Percentiles rank a stretch among this genome's conserved stretches.
phyloP scores from a whole-genome alignment of 768 basidiomycete genomes.

The Kwoniella shandongensis region DNA sequence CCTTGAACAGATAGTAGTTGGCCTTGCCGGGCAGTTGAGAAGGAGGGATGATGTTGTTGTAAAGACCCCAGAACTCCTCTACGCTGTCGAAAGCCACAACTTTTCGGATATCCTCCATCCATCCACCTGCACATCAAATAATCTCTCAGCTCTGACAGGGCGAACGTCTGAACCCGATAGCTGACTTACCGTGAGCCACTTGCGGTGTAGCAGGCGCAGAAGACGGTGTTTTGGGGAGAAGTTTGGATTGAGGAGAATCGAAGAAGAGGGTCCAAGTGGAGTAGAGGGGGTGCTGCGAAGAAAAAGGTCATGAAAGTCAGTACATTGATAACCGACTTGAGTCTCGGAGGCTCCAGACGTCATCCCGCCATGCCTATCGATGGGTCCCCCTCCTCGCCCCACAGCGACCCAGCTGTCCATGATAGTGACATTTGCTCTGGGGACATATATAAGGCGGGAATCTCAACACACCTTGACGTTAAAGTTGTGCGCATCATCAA shows the following conservation, averaged over 20 bases:
- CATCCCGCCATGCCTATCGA: no score
- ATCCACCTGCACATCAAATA: constrained; percentile 56
- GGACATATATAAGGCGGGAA: no score
- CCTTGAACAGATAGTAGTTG: constrained; percentile 99
- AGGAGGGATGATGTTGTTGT: constrained; percentile 96
- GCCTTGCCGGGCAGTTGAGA: constrained; percentile 90
- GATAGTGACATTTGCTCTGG: background rate
- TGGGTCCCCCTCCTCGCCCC: no score
- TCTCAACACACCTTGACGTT: constrained; percentile 92
- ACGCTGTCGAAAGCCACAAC: constrained; percentile 95
- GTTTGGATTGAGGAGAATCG: constrained; percentile 89
- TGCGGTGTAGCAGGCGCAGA: constrained; percentile 65
- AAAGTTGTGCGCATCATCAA: constrained; percentile 87
- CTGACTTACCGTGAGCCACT: constrained; percentile 38
- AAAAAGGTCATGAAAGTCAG: constrained; percentile 19
- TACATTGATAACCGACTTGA: no score
- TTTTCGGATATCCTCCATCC: constrained; percentile 99
- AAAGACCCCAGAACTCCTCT: constrained; percentile 99
- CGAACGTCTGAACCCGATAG: background rate
- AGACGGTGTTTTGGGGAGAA: constrained; percentile 61
- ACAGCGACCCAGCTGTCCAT: background rate
- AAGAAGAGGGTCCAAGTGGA: constrained; percentile 98
- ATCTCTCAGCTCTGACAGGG: constrained; percentile 3
- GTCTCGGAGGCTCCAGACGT: no score
- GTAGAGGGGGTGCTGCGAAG: constrained; percentile 78